A percentile compares a stretch with the other conserved stretches of the same genome.
These are phyloP conservation scores for Albifimbria verrucaria DNA, from an alignment of 2,329 filamentous ascomycete species.

Conservation along the genomic window DNA sequence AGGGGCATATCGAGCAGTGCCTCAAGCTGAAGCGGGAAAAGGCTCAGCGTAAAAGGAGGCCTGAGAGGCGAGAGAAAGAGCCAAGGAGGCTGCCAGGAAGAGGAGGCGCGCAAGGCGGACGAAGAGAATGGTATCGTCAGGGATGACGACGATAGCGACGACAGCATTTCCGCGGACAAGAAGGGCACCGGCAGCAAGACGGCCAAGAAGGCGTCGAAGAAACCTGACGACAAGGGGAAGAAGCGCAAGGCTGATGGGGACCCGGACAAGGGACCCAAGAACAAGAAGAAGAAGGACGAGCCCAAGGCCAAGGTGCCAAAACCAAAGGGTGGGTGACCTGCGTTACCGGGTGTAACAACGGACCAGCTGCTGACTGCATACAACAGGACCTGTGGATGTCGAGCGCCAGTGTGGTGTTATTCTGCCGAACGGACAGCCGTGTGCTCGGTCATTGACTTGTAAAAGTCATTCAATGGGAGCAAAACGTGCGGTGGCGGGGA, in stretches of 20 bases:
- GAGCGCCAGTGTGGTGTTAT: conserved; percentile 90
- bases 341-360: neutral
- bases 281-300: conserved; percentile 95
- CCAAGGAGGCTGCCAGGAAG: conserved; percentile 57
- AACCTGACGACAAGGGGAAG: conserved; percentile 72
- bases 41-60: conserved; percentile 74
- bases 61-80: conserved; percentile 65
- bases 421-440: conserved; percentile 80
- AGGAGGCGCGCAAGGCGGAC: conserved; percentile 51
- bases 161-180: conserved; percentile 34
- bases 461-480: conserved; percentile 96
- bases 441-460: conserved; percentile 85
- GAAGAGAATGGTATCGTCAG: conserved; percentile 45
- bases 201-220: conserved; percentile 62
- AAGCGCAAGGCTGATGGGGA: conserved; percentile 75
- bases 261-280: conserved; percentile 77
- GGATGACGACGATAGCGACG: conserved; percentile 46
- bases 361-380: conserved; percentile 7
- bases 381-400: conserved; percentile 77
- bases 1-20: conserved; percentile 79
- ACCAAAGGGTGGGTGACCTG: conserved; percentile 61
- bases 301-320: conserved; percentile 80
- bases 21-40: conserved; percentile 81
- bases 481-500: conserved; percentile 81
- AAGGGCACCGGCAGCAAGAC: conserved; percentile 43